Evolutionary conservation across 371 early-diverging fungal genomes (phyloP).

Genomic region (Furculomyces boomerangus): DNA sequence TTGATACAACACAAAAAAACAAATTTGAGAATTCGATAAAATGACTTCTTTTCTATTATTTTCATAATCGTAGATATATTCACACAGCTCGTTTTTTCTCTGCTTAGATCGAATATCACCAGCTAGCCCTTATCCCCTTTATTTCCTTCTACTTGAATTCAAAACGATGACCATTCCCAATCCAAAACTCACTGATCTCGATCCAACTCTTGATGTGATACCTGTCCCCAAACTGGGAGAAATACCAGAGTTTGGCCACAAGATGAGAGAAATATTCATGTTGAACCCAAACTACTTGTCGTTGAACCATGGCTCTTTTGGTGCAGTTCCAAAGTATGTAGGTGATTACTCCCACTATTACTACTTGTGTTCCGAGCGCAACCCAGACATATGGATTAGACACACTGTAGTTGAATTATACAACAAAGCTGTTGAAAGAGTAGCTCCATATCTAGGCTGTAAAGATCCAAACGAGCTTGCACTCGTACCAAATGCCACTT

Average conservation of each 20-base stretch:
- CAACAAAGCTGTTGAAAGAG: not conserved
- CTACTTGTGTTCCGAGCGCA: not conserved
- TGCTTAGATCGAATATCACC: no score
- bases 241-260: not conserved
- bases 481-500: not conserved
- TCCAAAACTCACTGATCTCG: no score
- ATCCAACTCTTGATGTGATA: not conserved
- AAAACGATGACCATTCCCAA: no score
- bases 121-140: no score
- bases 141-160: no score
- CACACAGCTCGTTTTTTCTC: no score
- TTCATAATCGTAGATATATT: no score
- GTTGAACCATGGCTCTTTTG: not conserved
- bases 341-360: not conserved
- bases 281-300: not conserved
- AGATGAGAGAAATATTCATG: not conserved
- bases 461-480: not conserved
- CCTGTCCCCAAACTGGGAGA: not conserved
- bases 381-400: not conserved
- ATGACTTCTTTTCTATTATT: no score
- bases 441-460: not conserved
- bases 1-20: no score
- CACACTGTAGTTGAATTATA: not conserved
- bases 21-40: no score
- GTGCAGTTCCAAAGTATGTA: not conserved